Evolutionary conservation across 345 rosid genomes (phyloP).

Genomic region (Lepidium africanum): DNA sequence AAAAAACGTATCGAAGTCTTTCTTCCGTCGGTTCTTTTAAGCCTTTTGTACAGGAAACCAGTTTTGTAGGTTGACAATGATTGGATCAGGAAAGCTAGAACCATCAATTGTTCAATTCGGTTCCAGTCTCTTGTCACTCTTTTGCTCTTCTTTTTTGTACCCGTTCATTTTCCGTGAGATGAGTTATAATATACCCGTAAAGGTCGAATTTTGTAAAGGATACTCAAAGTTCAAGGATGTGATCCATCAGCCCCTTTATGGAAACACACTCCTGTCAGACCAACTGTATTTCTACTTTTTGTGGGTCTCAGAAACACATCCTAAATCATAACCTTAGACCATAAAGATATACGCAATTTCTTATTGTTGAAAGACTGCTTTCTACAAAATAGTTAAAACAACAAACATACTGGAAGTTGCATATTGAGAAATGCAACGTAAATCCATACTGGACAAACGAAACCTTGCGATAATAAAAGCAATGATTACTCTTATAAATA

Average conservation of each 20-base stretch:
- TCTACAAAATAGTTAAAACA: not conserved
- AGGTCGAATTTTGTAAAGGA: not conserved
- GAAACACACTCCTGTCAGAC: not conserved
- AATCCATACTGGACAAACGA: not conserved
- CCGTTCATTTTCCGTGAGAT: too few relatives aligned
- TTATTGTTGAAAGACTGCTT: not conserved
- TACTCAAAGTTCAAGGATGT: not conserved
- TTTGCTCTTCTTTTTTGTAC: not conserved
- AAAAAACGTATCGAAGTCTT: not conserved
- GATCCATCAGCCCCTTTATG: not conserved
- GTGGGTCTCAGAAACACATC: not conserved
- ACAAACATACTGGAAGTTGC: not conserved
- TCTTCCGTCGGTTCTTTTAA: not conserved
- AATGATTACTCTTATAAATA: not conserved
- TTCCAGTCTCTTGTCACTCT: not conserved
- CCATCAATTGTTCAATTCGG: not conserved
- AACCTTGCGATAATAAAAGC: not conserved
- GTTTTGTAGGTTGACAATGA: conserved; percentile 2
- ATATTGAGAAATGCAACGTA: not conserved
- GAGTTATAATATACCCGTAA: not conserved
- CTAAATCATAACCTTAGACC: not conserved
- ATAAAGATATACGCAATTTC: not conserved
- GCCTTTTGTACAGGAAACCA: conserved; percentile 9
- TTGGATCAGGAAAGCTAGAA: not conserved
- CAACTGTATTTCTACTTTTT: not conserved